Percentiles rank a stretch among this genome's conserved stretches.
Evolutionary conservation across 1,139 yeast species (phyloP).

Genomic region (Saccharomyces hybrid): DNA sequence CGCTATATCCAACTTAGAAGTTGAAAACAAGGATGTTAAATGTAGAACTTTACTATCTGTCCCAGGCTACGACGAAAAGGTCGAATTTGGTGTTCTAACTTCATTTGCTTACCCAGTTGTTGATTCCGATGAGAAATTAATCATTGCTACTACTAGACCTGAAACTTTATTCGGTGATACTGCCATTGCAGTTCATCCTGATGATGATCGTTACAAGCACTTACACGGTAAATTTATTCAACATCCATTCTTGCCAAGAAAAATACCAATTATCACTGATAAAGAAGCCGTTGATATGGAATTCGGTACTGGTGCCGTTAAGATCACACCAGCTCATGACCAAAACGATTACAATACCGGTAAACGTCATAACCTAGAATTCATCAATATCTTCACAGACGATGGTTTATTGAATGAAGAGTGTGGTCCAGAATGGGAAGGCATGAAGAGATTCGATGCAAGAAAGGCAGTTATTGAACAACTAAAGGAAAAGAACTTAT

Average conservation of each 20-base stretch:
- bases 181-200: constrained; percentile 94
- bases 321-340: constrained; percentile 97
- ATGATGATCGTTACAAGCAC: constrained; percentile 85
- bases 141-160: constrained; percentile 98
- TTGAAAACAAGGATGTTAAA: constrained; percentile 79
- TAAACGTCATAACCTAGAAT: constrained; percentile 83
- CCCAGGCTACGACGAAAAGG: constrained; percentile 83
- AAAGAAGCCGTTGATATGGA: constrained; percentile 96
- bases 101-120: constrained; percentile 88
- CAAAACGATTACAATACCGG: constrained; percentile 95
- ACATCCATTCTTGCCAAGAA: constrained; percentile 85
- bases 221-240: constrained; percentile 86
- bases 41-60: constrained; percentile 76
- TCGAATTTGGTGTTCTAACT: constrained; percentile 93
- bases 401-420: constrained; percentile 84
- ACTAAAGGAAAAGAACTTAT: constrained; percentile 67
- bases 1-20: constrained; percentile 92
- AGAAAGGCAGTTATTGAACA: constrained; percentile 76
- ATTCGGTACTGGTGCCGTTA: constrained; percentile 99
- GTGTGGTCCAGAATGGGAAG: constrained; percentile 83
- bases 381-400: constrained; percentile 84
- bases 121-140: constrained; percentile 75
- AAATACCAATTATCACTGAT: constrained; percentile 82
- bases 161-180: constrained; percentile 98
- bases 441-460: constrained; percentile 91